Percentiles rank a stretch among this genome's conserved stretches.
phyloP scores from a whole-genome alignment of 371 early-diverging fungal genomes.

The Nosema muscidifuracis region DNA sequence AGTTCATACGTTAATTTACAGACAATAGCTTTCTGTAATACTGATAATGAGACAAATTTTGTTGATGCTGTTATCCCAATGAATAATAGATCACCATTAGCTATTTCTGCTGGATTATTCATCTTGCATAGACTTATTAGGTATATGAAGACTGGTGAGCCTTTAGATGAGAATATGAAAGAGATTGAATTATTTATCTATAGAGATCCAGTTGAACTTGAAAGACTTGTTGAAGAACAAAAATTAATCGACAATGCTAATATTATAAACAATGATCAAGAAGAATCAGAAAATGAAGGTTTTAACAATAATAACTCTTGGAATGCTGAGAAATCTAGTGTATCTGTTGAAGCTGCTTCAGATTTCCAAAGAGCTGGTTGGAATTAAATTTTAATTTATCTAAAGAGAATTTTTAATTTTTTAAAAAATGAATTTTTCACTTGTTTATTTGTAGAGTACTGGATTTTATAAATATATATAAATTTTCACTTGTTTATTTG shows the following conservation, averaged over 20 bases:
- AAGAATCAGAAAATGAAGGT: background rate
- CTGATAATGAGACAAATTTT: constrained; percentile 79
- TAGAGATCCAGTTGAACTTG: constrained; percentile 63
- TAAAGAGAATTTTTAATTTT: no score
- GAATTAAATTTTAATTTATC: no score
- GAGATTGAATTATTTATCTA: constrained; percentile 62
- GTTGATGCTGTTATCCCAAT: constrained; percentile 98
- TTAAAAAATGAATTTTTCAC: no score
- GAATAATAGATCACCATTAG: constrained; percentile 95
- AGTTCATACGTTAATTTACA: constrained; percentile 97
- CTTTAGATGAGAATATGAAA: constrained; percentile 56
- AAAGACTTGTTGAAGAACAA: constrained; percentile 56
- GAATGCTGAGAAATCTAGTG: background rate
- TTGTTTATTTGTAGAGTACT: no score
- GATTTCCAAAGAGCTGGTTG: constrained; percentile 24
- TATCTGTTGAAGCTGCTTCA: background rate
- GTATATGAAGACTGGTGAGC: constrained; percentile 77
- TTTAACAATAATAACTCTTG: background rate
- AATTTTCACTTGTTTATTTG: no score
- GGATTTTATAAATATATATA: no score
- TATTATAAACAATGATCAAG: constrained; percentile 1
- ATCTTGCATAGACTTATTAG: constrained; percentile 89
- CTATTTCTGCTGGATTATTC: constrained; percentile 92
- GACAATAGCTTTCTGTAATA: constrained; percentile 91
- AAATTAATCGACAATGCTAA: constrained; percentile 40